Evolutionary conservation across 225 moss, liverwort and hornwort genomes (phyloP).

Genomic region (Marchantia paleacea): DNA sequence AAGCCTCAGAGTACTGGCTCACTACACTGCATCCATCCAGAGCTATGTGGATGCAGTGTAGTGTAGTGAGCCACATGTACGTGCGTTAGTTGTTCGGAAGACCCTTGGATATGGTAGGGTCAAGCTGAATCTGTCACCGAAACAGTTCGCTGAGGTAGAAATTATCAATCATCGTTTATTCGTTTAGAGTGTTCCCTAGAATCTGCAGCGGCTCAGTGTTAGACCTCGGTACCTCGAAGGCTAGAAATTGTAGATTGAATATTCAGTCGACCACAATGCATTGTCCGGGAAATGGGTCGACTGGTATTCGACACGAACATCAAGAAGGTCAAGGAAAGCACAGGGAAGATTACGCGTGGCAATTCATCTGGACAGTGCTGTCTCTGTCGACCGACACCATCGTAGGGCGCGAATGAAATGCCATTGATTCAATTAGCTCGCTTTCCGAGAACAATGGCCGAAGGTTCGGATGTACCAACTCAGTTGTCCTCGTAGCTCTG

Average conservation of each 20-base stretch:
- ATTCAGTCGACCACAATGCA: background rate
- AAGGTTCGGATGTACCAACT: conserved; percentile 6
- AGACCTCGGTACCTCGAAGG: background rate
- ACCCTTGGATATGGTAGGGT: background rate
- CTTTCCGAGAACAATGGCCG: background rate
- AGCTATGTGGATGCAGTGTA: background rate
- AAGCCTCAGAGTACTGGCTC: too few relatives aligned
- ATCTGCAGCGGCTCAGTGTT: background rate
- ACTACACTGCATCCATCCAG: too few relatives aligned
- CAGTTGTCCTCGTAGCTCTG: background rate
- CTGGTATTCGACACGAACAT: background rate
- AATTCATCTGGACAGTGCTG: background rate
- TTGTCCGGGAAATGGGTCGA: background rate
- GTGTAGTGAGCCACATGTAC: background rate
- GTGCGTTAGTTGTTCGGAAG: background rate
- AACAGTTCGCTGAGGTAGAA: background rate
- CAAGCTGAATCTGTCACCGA: background rate
- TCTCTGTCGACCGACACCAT: background rate
- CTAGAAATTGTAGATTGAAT: background rate
- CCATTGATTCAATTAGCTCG: background rate
- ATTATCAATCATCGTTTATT: background rate
- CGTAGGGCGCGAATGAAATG: background rate
- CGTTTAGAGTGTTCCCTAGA: background rate
- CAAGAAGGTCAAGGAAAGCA: background rate
- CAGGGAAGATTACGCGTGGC: background rate